A percentile compares a stretch with the other conserved stretches of the same genome.
phyloP scores from a whole-genome alignment of 371 early-diverging fungal genomes.

The Choanephora cucurbitarum region DNA sequence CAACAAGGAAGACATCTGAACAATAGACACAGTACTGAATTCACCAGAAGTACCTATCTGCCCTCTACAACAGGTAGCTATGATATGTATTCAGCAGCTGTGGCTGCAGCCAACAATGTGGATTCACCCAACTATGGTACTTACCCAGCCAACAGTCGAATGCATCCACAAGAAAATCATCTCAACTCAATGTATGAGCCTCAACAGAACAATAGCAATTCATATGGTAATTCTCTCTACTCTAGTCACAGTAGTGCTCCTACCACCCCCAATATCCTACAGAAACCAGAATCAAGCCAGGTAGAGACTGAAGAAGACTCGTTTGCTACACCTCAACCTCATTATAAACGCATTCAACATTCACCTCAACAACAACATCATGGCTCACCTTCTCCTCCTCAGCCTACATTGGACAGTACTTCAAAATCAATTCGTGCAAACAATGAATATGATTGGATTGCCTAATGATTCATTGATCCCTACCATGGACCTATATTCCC shows the following conservation, averaged over 20 bases:
- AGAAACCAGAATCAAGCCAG: not conserved
- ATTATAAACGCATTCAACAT: slow-evolving; percentile 12
- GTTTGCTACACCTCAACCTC: slow-evolving; percentile 23
- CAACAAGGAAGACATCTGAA: slow-evolving; percentile 2
- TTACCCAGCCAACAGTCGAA: slow-evolving; percentile 1
- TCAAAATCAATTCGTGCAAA: not conserved
- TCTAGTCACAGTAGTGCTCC: not conserved
- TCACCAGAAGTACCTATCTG: slow-evolving; percentile 8
- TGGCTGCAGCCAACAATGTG: not conserved
- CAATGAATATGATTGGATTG: slow-evolving; percentile 13
- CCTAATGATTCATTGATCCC: not conserved
- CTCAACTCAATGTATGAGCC: not conserved
- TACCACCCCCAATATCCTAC: not conserved
- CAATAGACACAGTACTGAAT: slow-evolving; percentile 20
- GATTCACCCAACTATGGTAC: not conserved
- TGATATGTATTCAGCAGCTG: slow-evolving; percentile 15
- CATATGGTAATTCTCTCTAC: not conserved
- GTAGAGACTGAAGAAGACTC: slow-evolving; percentile 4
- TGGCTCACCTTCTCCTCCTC: slow-evolving; percentile 19
- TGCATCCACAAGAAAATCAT: slow-evolving; percentile 10
- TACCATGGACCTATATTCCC: too few relatives aligned
- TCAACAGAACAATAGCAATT: not conserved
- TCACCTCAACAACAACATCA: not conserved
- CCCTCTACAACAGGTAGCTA: slow-evolving; percentile 9
- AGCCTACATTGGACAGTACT: slow-evolving; percentile 14